These are phyloP conservation scores for Sphagnum magellanicum DNA, from an alignment of 228 moss, liverwort and hornwort genomes.

Conservation along the genomic window DNA sequence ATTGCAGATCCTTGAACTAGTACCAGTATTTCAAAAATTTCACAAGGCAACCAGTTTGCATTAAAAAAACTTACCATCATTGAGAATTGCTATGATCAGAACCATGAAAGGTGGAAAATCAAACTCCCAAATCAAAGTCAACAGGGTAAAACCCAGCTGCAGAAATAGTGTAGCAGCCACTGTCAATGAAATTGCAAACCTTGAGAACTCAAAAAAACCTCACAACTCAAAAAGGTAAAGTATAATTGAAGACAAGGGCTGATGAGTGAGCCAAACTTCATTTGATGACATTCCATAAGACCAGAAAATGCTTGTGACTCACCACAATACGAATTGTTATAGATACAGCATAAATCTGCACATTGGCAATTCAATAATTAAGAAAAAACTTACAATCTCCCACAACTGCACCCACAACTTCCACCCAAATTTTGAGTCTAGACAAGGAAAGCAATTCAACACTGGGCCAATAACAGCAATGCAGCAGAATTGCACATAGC, in stretches of 20 bases:
- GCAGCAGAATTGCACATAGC: background rate
- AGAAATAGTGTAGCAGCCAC: conserved; percentile 1
- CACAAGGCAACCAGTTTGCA: background rate
- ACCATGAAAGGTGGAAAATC: conserved; percentile 67
- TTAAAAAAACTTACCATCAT: conserved; percentile 35
- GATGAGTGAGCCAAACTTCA: no score
- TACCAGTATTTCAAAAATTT: background rate
- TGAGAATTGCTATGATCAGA: conserved; percentile 47
- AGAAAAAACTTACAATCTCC: no score
- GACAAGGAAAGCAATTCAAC: no score
- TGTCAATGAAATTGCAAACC: no score
- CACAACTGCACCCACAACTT: no score
- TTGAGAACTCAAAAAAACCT: no score
- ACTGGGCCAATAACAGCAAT: no score
- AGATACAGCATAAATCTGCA: conserved; percentile 48
- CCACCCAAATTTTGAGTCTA: no score
- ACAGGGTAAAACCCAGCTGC: conserved; percentile 45
- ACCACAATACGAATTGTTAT: conserved; percentile 53
- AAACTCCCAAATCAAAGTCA: conserved; percentile 48
- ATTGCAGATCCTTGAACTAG: no score
- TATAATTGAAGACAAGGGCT: no score
- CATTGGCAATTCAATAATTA: background rate
- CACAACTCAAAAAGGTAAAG: no score
- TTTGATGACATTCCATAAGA: no score
- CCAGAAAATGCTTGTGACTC: background rate